Base-by-base conservation (phyloP, 2,329 filamentous ascomycete genomes). In the Gaeumannomyces sp. region DNA sequence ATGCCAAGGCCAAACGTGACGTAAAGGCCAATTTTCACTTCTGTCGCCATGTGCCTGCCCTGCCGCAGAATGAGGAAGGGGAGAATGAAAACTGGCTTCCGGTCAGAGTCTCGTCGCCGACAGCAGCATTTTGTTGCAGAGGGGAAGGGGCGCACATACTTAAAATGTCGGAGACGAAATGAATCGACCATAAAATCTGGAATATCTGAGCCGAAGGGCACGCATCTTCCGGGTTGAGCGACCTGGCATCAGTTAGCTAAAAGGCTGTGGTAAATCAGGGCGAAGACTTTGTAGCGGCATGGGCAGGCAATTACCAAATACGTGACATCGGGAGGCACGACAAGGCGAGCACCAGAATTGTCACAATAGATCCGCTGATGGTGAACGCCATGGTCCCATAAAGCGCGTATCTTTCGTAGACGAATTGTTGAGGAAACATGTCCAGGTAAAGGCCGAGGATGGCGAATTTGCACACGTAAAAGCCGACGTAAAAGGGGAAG, bases 311-410 rank as follows among this genome's bases (percentile, higher is more conserved):
- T 60, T 33, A 60, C 59, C 59, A 60, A 22, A 25, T 60, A 1
- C 59, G 59, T 2, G 22, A 11, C 5, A 35, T 19, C 31, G 59
- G 59, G 4, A 60, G 13, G 28, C 59, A 60, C 29, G 13, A 19
- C 7, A 60, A 7, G 16, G 35, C 6, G 29, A 60, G 29, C 5
- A 25, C 35, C 59, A 60, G 27, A 16, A 35, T 31, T 10, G 28
- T 14, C n/a, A 25, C 31, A 27, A 60, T 25, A 27, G 11, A 60
- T 4, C 29, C 59, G 25, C 28, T 35, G 10, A 35, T 16, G 3
- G 22, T 60, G 22, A n/a, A 60, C n/a, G 29, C 59, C n/a, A 60
- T 60, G 11, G 59, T 60, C 31, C 31, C 59, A 7, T 60, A 60
- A 4, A 60, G 59, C 22, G 59, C 59, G 27, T 60, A 60, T 60